Base-by-base conservation (phyloP, 1,139 yeast genomes). In the Debaryomyces singareniensis region DNA sequence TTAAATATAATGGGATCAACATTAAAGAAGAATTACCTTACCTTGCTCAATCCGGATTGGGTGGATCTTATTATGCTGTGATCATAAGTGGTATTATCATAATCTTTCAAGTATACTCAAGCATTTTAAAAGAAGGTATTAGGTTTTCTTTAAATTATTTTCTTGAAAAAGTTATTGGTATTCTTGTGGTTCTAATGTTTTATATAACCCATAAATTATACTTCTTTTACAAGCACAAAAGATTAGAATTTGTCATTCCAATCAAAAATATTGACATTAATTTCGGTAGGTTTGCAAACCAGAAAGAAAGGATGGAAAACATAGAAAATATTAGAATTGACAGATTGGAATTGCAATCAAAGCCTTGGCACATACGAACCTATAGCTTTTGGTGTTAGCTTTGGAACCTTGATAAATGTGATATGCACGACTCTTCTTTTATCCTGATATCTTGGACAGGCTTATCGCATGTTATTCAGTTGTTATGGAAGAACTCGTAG, bases 161-260 rank as follows among this genome's bases (percentile, higher is more conserved):
- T 43, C 51, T 55, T 40, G 38, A 45, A 30, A 38, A 46, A 12
- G 49, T 44, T 37, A 42, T 53, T 42, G 51, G 58, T 24, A 40
- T 45, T 15, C 44, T 48, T 3, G 46, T 54, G 15, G 44, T 55
- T 30, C 18, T 51, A 11, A 37, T 39, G 12, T 49, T 47, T 36
- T 53, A 51, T 39, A 5, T 49, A 5, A 47, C 42, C 25, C 58
- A 52, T 40, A 53, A 55, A 35, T 18, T 52, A 18, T 52, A 47
- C 43, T 34, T 45, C 18, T 44, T 35, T 36, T 10, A 20, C 15
- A 37, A 28, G 21, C 16, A 30, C 5, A 14, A 29, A 14, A 27
- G 32, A n/a, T 21, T 26, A 7, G 20, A 23, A 12, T 22, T 34
- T 4, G 13, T 35, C 5, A 29, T 30, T 13, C 31, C 29, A 14